Conservation (phyloP, 2,329 filamentous ascomycete genomes). For the Aspergillus brunneoviolaceus region DNA sequence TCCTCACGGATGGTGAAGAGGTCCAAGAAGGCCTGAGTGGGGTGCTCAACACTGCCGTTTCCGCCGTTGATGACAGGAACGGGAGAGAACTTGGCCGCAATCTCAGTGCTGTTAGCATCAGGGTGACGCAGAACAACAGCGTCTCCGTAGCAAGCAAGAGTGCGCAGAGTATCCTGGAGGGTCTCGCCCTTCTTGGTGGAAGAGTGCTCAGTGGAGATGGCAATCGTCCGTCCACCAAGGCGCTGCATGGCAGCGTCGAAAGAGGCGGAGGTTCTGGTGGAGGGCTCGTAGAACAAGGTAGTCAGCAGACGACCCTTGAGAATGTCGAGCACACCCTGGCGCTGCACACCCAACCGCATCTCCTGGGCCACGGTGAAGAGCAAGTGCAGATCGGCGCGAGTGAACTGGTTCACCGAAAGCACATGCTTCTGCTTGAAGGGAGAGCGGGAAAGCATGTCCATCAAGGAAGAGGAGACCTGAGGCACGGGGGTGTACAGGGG, state of each 20-base stretch:
- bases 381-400: constrained; percentile 80
- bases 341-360: constrained; percentile 93
- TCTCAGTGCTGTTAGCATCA: constrained; percentile 73
- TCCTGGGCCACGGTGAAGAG: constrained; percentile 97
- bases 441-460: constrained; percentile 73
- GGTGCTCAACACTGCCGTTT: constrained; percentile 93
- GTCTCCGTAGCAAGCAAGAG: constrained; percentile 89
- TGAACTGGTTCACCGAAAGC: constrained; percentile 88
- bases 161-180: constrained; percentile 89
- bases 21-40: constrained; percentile 95
- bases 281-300: constrained; percentile 97
- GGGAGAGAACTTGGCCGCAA: constrained; percentile 80
- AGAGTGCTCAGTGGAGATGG: constrained; percentile 78
- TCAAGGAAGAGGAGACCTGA: constrained; percentile 58
- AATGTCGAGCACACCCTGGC: constrained; percentile 82
- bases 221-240: constrained; percentile 81
- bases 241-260: constrained; percentile 99
- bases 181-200: constrained; percentile 93
- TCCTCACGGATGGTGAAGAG: constrained; percentile 98
- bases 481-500: constrained; percentile 49
- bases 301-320: constrained; percentile 83
- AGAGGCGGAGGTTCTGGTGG: constrained; percentile 89
- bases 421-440: constrained; percentile 89
- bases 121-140: constrained; percentile 96
- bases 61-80: constrained; percentile 97